These are phyloP conservation scores for Nepenthes alata DNA, from an alignment of 179 eudicot genomes.

Conservation along the genomic window DNA sequence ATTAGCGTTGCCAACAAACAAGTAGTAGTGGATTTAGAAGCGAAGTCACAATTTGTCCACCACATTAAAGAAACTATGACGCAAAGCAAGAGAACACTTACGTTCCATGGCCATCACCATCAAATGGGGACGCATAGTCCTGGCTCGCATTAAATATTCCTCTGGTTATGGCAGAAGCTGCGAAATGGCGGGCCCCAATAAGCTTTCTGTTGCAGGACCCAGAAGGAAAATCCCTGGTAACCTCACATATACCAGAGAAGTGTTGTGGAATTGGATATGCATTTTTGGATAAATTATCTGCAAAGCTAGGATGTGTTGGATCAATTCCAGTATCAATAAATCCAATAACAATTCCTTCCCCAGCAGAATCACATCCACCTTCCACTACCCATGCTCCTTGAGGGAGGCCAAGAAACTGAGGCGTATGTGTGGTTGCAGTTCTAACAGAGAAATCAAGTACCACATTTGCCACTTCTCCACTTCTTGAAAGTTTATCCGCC, in stretches of 20 bases:
- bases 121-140: constrained; percentile 93
- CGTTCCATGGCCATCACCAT: constrained; percentile 99
- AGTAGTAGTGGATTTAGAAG: neutral
- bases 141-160: constrained; percentile 70
- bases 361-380: constrained; percentile 73
- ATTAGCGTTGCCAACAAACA: neutral
- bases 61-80: neutral
- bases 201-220: constrained; percentile 97
- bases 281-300: constrained; percentile 39
- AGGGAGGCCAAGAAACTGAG: constrained; percentile 78
- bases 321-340: constrained; percentile 91
- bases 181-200: constrained; percentile 88
- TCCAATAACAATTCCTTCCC: constrained; percentile 90
- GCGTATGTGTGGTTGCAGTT: constrained; percentile 80
- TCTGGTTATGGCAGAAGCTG: constrained; percentile 86
- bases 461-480: constrained; percentile 84
- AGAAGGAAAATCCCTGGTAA: constrained; percentile 69
- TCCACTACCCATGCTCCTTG: constrained; percentile 76
- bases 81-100: constrained; percentile 28
- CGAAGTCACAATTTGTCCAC: neutral
- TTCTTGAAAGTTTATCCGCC: constrained; percentile 71
- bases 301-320: constrained; percentile 81
- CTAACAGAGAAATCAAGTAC: constrained; percentile 82
- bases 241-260: constrained; percentile 82
- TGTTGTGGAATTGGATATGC: constrained; percentile 56